phyloP scores from a whole-genome alignment of 2,329 filamentous ascomycete species.

The Gliomastix tumulicola region DNA sequence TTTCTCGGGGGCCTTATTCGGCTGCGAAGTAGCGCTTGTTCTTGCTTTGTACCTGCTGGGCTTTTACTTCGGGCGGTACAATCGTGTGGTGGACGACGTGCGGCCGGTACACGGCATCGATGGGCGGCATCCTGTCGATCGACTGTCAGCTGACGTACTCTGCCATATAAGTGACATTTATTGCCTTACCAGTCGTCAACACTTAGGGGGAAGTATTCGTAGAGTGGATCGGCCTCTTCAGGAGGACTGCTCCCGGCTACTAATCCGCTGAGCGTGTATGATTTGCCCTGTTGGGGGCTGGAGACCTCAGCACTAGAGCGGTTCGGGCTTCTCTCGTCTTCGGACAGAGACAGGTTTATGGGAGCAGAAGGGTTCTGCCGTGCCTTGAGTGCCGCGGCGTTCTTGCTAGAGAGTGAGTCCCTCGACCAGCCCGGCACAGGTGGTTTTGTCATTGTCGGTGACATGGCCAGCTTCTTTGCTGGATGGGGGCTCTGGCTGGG shows the following conservation, averaged over 20 bases:
- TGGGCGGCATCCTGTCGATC: constrained; percentile 63
- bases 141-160: background rate
- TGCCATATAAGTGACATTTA: background rate
- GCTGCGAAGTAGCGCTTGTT: constrained; percentile 68
- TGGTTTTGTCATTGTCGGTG: constrained; percentile 39
- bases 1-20: too few relatives aligned
- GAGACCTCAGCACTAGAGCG: constrained; percentile 40
- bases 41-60: constrained; percentile 57
- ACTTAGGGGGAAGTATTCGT: constrained; percentile 90
- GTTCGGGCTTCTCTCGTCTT: constrained; percentile 53
- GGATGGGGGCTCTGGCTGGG: constrained; percentile 35
- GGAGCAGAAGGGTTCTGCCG: constrained; percentile 25
- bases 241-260: constrained; percentile 51
- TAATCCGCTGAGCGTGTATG: constrained; percentile 21
- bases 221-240: constrained; percentile 77
- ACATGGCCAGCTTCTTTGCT: constrained; percentile 45
- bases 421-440: constrained; percentile 7
- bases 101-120: constrained; percentile 83
- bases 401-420: background rate
- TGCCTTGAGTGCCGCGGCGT: constrained; percentile 1
- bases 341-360: constrained; percentile 49
- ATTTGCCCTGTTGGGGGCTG: constrained; percentile 41
- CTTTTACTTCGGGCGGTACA: constrained; percentile 62
- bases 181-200: constrained; percentile 69
- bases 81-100: constrained; percentile 90